Conservation (phyloP, 2,329 filamentous ascomycete species). For the Paraconiothyrium brasiliense region DNA sequence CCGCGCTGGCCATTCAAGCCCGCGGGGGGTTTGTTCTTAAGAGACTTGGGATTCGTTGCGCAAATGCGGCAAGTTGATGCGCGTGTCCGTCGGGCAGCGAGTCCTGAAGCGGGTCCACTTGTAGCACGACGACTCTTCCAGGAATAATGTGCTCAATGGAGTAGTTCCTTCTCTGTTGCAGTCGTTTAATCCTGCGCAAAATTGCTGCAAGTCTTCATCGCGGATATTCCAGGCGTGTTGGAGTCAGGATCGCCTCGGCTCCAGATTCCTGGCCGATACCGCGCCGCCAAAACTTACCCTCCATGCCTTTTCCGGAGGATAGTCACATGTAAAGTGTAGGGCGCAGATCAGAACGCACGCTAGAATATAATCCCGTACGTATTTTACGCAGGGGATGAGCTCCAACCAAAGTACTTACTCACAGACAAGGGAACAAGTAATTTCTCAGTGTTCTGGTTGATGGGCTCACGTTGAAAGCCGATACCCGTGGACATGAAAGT, state of each 20-base stretch:
- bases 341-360: background rate
- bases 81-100: background rate
- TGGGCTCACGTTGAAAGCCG: background rate
- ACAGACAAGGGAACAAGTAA: background rate
- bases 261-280: constrained; percentile 5
- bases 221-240: background rate
- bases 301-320: background rate
- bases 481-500: background rate
- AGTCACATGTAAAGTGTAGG: background rate
- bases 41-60: background rate
- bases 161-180: background rate
- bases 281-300: constrained; percentile 10
- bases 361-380: background rate
- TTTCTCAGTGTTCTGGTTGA: background rate
- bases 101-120: background rate
- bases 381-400: background rate
- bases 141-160: background rate
- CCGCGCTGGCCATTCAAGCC: constrained; percentile 41
- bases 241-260: constrained; percentile 4
- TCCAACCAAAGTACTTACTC: background rate
- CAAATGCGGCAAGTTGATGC: constrained; percentile 1
- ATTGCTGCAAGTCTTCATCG: background rate
- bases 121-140: background rate
- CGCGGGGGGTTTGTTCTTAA: background rate
- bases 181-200: background rate